These are phyloP conservation scores for Amanita pallidorosea DNA, from an alignment of 768 basidiomycete species.

Conservation along the genomic window DNA sequence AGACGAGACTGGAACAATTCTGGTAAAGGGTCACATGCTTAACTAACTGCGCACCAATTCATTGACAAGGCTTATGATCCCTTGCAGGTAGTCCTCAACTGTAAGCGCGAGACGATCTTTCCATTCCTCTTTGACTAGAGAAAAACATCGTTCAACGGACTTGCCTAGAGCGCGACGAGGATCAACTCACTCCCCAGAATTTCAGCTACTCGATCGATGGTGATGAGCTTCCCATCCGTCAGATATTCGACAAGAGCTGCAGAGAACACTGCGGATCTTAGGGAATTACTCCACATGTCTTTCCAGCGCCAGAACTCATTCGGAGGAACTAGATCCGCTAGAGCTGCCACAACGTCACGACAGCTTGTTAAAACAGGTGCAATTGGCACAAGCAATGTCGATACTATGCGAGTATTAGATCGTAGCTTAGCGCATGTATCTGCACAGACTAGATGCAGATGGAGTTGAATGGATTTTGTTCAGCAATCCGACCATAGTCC, in stretches of 20 bases:
- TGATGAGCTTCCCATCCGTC: constrained; percentile 43
- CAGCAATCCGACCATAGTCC: constrained; percentile 61
- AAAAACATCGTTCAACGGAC: constrained; percentile 1
- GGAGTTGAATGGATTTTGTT: constrained; percentile 77
- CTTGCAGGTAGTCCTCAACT: constrained; percentile 76
- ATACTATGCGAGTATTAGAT: constrained; percentile 30
- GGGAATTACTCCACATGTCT: constrained; percentile 68
- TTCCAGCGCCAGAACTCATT: constrained; percentile 82
- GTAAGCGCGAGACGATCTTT: constrained; percentile 50
- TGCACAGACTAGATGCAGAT: constrained; percentile 38
- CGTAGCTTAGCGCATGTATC: constrained; percentile 3
- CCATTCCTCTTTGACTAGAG: constrained; percentile 62
- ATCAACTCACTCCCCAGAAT: constrained; percentile 54
- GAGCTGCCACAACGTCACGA: constrained; percentile 31
- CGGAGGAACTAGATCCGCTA: constrained; percentile 53
- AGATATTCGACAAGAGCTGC: constrained; percentile 61
- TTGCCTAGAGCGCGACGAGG: not conserved
- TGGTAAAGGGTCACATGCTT: not conserved
- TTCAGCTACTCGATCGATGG: constrained; percentile 39
- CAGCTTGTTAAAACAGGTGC: constrained; percentile 47
- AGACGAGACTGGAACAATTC: constrained; percentile 51
- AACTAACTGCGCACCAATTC: constrained; percentile 47
- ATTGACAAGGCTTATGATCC: constrained; percentile 67
- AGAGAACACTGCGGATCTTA: constrained; percentile 57
- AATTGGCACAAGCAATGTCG: constrained; percentile 44